A percentile compares a stretch with the other conserved stretches of the same genome.
phyloP scores from a whole-genome alignment of 495 filamentous ascomycete species.

The Pyrenopolyporus hunteri region DNA sequence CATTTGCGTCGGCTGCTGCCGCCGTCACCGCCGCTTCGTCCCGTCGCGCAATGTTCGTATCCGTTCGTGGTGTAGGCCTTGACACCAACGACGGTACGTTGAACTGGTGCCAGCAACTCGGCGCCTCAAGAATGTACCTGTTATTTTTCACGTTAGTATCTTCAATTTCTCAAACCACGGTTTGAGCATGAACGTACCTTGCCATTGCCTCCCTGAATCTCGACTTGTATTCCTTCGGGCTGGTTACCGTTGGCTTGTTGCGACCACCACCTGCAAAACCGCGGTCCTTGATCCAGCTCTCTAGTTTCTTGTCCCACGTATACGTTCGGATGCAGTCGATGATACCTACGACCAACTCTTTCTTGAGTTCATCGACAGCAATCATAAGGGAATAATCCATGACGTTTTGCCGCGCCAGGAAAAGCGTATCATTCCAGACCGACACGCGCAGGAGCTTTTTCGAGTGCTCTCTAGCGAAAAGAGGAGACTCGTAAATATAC shows the following conservation, averaged over 20 bases:
- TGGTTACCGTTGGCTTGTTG: conserved; percentile 93
- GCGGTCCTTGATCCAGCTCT: conserved; percentile 97
- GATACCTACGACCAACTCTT: conserved; percentile 94
- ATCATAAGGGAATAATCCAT: conserved; percentile 99
- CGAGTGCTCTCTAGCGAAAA: conserved; percentile 91
- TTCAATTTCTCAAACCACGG: background rate
- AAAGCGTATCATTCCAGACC: conserved; percentile 96
- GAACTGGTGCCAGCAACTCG: conserved; percentile 58
- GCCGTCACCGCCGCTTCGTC: too few species aligned
- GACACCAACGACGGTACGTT: conserved; percentile 23
- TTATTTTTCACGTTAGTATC: conserved; percentile 4
- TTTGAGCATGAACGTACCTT: conserved; percentile 69
- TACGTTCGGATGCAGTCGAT: conserved; percentile 99
- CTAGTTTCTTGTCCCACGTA: conserved; percentile 99
- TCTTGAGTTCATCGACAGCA: conserved; percentile 85
- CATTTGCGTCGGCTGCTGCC: background rate
- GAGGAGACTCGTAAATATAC: conserved; percentile 95
- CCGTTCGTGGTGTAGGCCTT: conserved; percentile 23
- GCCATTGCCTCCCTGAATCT: conserved; percentile 97
- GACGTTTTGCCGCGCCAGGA: conserved; percentile 87
- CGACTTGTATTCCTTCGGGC: conserved; percentile 95
- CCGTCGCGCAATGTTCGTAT: conserved; percentile 3
- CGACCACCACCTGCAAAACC: conserved; percentile 83
- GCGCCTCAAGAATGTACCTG: conserved; percentile 58
- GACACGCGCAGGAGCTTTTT: conserved; percentile 85